Percentiles rank a stretch among this genome's conserved stretches.
phyloP scores from a whole-genome alignment of 768 basidiomycete species.

The Tricholoma matsutake region DNA sequence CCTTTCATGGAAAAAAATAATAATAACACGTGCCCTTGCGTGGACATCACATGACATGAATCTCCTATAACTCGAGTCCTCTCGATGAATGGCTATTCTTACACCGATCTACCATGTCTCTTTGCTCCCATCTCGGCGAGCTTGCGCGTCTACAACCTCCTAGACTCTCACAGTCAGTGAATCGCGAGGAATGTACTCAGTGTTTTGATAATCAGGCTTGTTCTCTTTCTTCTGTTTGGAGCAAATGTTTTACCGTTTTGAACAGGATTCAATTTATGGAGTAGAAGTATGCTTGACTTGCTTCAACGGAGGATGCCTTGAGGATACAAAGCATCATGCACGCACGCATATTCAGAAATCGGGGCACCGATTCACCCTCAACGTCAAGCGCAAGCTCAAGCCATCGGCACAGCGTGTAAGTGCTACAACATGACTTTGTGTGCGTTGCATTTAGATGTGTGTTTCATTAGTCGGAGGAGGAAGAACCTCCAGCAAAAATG shows the following conservation, averaged over 20 bases:
- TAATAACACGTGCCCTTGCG: background rate
- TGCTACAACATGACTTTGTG: conserved; percentile 11
- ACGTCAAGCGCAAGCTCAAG: conserved; percentile 73
- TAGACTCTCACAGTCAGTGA: conserved; percentile 65
- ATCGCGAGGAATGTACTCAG: conserved; percentile 94
- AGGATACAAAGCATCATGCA: conserved; percentile 64
- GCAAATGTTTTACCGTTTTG: background rate
- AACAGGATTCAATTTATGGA: conserved; percentile 68
- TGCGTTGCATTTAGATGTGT: background rate
- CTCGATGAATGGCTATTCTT: background rate
- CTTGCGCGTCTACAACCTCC: conserved; percentile 54
- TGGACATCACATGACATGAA: background rate
- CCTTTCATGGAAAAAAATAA: conserved; percentile 1
- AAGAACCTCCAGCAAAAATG: conserved; percentile 87
- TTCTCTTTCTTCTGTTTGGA: conserved; percentile 1
- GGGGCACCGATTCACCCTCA: conserved; percentile 74
- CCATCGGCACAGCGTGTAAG: conserved; percentile 63
- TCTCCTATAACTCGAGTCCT: background rate
- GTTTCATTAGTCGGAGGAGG: conserved; percentile 54
- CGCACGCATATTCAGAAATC: conserved; percentile 67
- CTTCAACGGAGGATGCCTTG: conserved; percentile 91
- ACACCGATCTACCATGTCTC: conserved; percentile 25
- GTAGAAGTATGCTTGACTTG: conserved; percentile 88
- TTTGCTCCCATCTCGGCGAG: conserved; percentile 52
- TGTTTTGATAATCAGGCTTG: conserved; percentile 92